Evolutionary conservation across 176 grass and related monocot genomes (phyloP), one percentile per base, ranked within the genome.

Genomic region (Oryza meyeriana): DNA sequence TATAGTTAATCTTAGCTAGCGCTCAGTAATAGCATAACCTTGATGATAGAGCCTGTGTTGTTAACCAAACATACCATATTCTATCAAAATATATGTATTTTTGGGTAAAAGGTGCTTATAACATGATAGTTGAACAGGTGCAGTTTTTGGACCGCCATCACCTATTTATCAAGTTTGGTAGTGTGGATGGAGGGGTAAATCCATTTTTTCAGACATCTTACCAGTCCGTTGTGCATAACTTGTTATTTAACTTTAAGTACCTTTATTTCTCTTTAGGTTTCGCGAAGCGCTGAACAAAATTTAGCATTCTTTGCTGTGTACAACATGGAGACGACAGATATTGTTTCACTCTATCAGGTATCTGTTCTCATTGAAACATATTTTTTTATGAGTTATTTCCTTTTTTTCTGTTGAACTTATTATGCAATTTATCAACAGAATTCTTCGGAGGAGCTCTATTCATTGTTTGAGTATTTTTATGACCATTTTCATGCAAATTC

Each of bases 91-190:
- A 58, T 12, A 22, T n/a, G n/a, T n/a, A n/a, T 4, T 57, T 9
- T 75, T 74, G 69, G 73, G 31, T 78, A 78, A 81, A 40, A 75
- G 57, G 81, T 89, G 26, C 81, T 89, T 83, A 85, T 82, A 83
- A 67, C 79, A 88, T 90, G 68, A 39, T 94, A 74, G 78, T 81
- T 88, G 80, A 92, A 87, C 88, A 94, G 95, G 95, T 93, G 74
- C 95, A 98, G 29, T 95, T 98, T 78, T 90, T 98, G 80, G 95
- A 98, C 86, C 88, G 92, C 59, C 90, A 85, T 84, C 95, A 98
- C 82, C 92, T 98, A 65, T 91, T 98, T 83, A 87, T 98, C 84
- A 98, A 98, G 88, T 94, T 98, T 88, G 95, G 95, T 52, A 98
- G 88, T 42, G 90, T 94, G 79, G 95, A 98, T 85, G 95, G 92